Percentiles rank a stretch among this genome's conserved stretches.
phyloP scores from a whole-genome alignment of 495 filamentous ascomycete species.

The Penicillium salamii region DNA sequence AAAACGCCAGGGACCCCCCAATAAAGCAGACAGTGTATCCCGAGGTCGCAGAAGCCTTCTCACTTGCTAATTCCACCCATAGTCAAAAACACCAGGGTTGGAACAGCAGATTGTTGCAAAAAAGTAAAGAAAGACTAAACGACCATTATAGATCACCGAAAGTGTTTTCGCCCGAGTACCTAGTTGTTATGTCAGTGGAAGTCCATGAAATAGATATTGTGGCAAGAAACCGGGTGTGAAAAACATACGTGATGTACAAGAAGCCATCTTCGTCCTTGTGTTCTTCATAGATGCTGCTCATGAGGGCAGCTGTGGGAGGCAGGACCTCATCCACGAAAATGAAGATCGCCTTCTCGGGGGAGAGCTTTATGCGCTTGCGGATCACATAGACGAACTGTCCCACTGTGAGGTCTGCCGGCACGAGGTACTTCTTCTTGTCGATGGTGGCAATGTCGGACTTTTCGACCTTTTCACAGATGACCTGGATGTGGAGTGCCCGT shows the following conservation, averaged over 20 bases:
- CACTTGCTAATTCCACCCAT: slow-evolving; percentile 3
- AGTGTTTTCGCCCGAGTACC: slow-evolving; percentile 99
- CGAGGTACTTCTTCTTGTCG: slow-evolving; percentile 99
- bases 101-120: slow-evolving; percentile 1
- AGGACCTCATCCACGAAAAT: slow-evolving; percentile 99
- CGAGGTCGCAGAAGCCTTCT: slow-evolving; percentile 11
- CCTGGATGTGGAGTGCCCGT: slow-evolving; percentile 50
- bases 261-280: slow-evolving; percentile 75
- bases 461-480: slow-evolving; percentile 99
- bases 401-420: slow-evolving; percentile 95
- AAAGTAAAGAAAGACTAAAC: slow-evolving; percentile 10
- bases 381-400: slow-evolving; percentile 99
- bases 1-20: slow-evolving; percentile 25
- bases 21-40: not conserved
- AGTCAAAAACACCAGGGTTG: not conserved
- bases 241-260: slow-evolving; percentile 55
- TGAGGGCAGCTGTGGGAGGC: slow-evolving; percentile 92
- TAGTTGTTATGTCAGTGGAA: slow-evolving; percentile 43
- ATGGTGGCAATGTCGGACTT: slow-evolving; percentile 99
- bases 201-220: not conserved
- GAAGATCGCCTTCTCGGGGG: slow-evolving; percentile 99
- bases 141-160: slow-evolving; percentile 64
- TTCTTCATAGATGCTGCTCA: slow-evolving; percentile 99
- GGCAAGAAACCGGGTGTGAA: not conserved
- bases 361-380: slow-evolving; percentile 99